Evolutionary conservation across 78 protist genomes (phyloP).

Genomic region (Capsaspora owczarzaki): DNA sequence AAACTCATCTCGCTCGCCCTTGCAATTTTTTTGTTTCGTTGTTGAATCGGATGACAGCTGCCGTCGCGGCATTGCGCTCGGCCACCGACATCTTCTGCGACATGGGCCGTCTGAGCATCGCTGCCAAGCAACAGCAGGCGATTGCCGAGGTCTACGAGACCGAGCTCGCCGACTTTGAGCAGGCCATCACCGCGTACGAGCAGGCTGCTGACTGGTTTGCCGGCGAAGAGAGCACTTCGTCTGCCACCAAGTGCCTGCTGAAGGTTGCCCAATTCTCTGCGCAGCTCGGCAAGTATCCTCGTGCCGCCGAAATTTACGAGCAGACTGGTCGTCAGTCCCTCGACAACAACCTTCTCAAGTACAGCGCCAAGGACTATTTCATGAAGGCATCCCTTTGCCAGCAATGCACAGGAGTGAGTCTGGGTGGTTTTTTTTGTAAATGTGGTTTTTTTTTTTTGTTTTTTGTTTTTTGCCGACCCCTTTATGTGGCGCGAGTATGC

Average conservation of each 20-base stretch:
- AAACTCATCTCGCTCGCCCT: not conserved
- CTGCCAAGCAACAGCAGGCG: constrained; percentile 24
- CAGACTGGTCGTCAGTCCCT: not conserved
- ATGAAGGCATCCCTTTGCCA: constrained; percentile 42
- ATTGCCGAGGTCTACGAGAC: constrained; percentile 39
- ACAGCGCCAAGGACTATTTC: constrained; percentile 50
- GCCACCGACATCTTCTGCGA: constrained; percentile 11
- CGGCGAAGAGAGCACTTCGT: constrained; percentile 25
- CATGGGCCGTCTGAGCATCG: constrained; percentile 21
- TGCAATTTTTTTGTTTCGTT: not conserved
- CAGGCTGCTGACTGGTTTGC: constrained; percentile 37
- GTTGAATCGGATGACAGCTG: not conserved
- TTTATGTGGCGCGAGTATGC: not conserved
- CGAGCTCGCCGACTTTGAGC: constrained; percentile 9
- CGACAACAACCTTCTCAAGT: constrained; percentile 40
- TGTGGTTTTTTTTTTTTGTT: not conserved
- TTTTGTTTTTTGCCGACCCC: not conserved
- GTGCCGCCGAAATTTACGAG: constrained; percentile 43
- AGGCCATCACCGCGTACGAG: constrained; percentile 10
- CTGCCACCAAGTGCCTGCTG: constrained; percentile 35
- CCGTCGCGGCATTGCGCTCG: not conserved
- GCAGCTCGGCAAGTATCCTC: not conserved
- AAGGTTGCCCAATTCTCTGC: constrained; percentile 49
- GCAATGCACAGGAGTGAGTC: constrained; percentile 8
- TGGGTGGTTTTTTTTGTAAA: not conserved